A percentile compares a stretch with the other conserved stretches of the same genome.
Conservation (phyloP, 371 early-diverging fungal species). For the Haplosporangium sp. region DNA sequence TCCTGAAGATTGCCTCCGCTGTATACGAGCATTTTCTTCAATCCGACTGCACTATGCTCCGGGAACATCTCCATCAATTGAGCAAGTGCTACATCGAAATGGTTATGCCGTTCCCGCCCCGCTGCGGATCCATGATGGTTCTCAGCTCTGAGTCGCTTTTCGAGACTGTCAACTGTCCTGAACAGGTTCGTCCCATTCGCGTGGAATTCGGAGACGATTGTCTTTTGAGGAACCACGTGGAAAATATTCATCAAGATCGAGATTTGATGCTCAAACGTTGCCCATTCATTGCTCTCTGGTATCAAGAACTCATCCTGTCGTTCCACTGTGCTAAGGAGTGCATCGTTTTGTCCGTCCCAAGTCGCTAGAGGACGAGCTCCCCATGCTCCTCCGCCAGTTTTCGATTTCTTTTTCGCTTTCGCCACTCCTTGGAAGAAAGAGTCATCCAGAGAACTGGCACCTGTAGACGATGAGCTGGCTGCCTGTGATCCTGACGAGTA, state of each 20-base stretch:
- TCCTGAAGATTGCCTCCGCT: constrained; percentile 56
- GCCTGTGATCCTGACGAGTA: constrained; percentile 13
- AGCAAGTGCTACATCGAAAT: constrained; percentile 46
- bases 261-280: constrained; percentile 51
- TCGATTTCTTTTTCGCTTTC: constrained; percentile 18
- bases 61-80: constrained; percentile 60
- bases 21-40: constrained; percentile 60
- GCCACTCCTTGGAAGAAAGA: constrained; percentile 26
- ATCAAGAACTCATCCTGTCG: constrained; percentile 44
- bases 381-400: constrained; percentile 18
- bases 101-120: constrained; percentile 25
- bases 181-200: constrained; percentile 39
- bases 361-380: not conserved
- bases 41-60: constrained; percentile 51
- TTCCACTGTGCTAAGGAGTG: constrained; percentile 24
- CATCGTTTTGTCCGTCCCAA: constrained; percentile 19
- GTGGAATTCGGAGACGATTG: constrained; percentile 46
- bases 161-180: constrained; percentile 46
- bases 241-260: constrained; percentile 47
- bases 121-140: constrained; percentile 14
- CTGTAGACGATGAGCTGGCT: constrained; percentile 4
- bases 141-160: constrained; percentile 26
- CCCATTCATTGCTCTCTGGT: constrained; percentile 52
- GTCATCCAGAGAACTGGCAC: constrained; percentile 37
- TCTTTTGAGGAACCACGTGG: constrained; percentile 33